A percentile compares a stretch with the other conserved stretches of the same genome.
Conservation (phyloP, 2,329 filamentous ascomycete species). For the Monosporascus sp. region DNA sequence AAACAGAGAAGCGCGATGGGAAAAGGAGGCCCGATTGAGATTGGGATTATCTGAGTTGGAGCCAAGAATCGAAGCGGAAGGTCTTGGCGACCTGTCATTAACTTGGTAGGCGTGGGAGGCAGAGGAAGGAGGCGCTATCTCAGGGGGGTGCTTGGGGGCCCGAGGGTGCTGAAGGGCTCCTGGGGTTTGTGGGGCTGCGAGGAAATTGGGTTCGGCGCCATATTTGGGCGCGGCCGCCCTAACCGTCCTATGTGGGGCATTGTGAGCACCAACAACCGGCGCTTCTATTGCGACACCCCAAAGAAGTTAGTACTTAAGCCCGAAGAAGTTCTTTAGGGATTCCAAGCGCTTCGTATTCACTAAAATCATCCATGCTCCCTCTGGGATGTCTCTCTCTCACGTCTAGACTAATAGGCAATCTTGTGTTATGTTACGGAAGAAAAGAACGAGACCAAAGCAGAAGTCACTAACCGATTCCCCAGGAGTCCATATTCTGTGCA, state of each 20-base stretch:
- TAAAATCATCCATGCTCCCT: not conserved
- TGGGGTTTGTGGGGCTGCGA: not conserved
- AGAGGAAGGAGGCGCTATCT: too few relatives aligned
- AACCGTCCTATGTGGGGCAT: too few relatives aligned
- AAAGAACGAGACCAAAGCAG: not conserved
- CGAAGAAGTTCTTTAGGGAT: too few relatives aligned
- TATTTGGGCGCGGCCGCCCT: too few relatives aligned
- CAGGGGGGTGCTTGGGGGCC: too few relatives aligned
- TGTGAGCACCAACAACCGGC: too few relatives aligned
- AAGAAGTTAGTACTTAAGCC: too few relatives aligned
- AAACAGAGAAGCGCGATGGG: not conserved
- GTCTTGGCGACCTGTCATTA: constrained; percentile 3
- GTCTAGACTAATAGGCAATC: too few relatives aligned
- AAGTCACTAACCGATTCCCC: not conserved
- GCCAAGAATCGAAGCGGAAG: not conserved
- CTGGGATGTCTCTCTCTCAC: not conserved
- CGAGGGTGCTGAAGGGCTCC: not conserved
- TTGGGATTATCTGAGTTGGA: not conserved
- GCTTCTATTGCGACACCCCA: too few relatives aligned
- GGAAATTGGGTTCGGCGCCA: not conserved
- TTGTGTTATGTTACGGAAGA: too few relatives aligned
- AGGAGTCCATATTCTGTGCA: not conserved
- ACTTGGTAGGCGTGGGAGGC: not conserved
- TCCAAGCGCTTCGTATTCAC: not conserved
- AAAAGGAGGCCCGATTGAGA: not conserved